phyloP scores from a whole-genome alignment of 1,284 basidiomycete species.

The Pterula multifida region DNA sequence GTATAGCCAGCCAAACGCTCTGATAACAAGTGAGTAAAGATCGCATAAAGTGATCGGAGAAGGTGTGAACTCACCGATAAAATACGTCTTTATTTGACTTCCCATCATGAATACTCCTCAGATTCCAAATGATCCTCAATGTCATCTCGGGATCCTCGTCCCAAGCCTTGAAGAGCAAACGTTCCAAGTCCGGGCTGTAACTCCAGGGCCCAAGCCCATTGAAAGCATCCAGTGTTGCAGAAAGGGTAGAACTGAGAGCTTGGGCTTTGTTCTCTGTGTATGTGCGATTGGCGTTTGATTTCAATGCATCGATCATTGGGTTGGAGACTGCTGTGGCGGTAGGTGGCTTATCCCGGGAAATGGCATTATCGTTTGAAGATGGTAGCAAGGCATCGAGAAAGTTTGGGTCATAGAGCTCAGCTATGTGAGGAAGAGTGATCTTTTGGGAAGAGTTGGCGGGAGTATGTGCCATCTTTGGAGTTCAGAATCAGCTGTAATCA shows the following conservation, averaged over 20 bases:
- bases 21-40: conserved; percentile 12
- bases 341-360: background rate
- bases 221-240: conserved; percentile 41
- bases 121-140: conserved; percentile 48
- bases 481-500: no score
- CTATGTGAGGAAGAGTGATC: conserved; percentile 28
- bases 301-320: conserved; percentile 41
- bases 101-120: conserved; percentile 51
- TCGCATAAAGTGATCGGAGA: background rate
- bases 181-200: conserved; percentile 15
- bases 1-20: conserved; percentile 52
- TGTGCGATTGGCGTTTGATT: conserved; percentile 24
- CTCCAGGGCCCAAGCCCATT: conserved; percentile 21
- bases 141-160: conserved; percentile 36
- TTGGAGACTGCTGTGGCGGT: conserved; percentile 21
- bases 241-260: conserved; percentile 34
- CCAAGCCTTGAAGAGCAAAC: conserved; percentile 35
- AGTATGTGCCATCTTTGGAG: background rate
- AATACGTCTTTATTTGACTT: conserved; percentile 42
- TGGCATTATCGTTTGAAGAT: conserved; percentile 1
- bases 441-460: conserved; percentile 15
- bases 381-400: conserved; percentile 42
- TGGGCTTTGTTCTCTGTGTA: conserved; percentile 34
- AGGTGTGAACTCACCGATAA: conserved; percentile 26
- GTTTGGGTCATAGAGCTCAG: conserved; percentile 36